Conservation (phyloP, 176 grass and related monocot genomes). For the Juncus effusus region DNA sequence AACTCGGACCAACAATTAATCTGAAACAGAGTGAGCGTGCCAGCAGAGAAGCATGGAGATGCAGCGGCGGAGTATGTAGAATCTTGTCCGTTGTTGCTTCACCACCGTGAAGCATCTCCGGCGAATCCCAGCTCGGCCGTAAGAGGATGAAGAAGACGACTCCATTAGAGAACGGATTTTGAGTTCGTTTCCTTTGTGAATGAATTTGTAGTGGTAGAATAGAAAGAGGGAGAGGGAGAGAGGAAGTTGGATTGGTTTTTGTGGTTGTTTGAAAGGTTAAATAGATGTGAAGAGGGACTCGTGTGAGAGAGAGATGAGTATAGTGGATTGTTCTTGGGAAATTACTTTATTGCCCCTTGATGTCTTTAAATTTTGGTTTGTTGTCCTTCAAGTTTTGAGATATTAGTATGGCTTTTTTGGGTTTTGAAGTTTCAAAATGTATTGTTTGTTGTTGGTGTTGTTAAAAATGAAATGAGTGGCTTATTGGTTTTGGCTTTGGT, state of each 20-base stretch:
- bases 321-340: background rate
- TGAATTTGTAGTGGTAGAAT: conserved; percentile 7
- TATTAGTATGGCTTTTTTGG: too few relatives aligned
- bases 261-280: conserved; percentile 10
- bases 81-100: conserved; percentile 82
- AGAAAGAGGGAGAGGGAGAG: background rate
- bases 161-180: conserved; percentile 7
- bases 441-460: too few relatives aligned
- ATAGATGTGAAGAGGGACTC: conserved; percentile 19
- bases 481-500: too few relatives aligned
- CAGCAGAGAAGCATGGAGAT: conserved; percentile 83
- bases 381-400: too few relatives aligned
- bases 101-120: conserved; percentile 54
- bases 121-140: conserved; percentile 5
- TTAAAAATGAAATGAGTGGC: too few relatives aligned
- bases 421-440: too few relatives aligned
- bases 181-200: background rate
- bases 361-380: background rate
- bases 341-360: conserved; percentile 8
- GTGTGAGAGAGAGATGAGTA: background rate
- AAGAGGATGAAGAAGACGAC: conserved; percentile 26
- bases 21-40: conserved; percentile 48
- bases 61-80: conserved; percentile 80
- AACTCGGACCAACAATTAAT: conserved; percentile 23
- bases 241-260: conserved; percentile 1